Base-by-base conservation (phyloP, 768 basidiomycete species). In the Coprinopsis strossmayeri region DNA sequence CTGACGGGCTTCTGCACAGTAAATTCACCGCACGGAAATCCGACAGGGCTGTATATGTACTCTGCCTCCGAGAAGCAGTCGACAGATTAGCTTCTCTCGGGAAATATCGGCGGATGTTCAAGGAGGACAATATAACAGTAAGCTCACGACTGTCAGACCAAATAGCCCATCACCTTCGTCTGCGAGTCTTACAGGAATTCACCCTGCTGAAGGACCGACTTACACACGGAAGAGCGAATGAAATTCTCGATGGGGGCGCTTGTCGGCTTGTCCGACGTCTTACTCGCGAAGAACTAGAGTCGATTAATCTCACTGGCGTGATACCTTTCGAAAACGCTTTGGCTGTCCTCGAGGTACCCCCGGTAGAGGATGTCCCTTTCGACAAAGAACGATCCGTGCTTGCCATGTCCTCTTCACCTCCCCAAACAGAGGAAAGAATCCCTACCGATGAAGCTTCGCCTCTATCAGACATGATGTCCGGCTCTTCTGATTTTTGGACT, bases 101-200 rank as follows among this genome's bases (percentile, higher is more conserved):
- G 1, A 48, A 53, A 21, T 63, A 64, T 43, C 69, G 63, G 30
- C 64, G 66, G 30, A 27, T 66, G 13, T 55, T 64, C 1, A 55
- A 57, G 32, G 63, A 67, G 23, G 25, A 69, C 9, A 23, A 53
- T 1, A 46, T 73, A 2, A 74, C 75, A 51, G 61, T 74, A 12
- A 65, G 73, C 27, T 27, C 43, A 2, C 30, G 27, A 12, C 63
- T 87, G 15, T 61, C 64, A 7, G 66, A 73, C 21, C 82, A 90
- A 37, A 73, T 87, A 28, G 68, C 69, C 1, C 82, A 89, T 57
- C 69, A 82, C 20, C 68, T 91, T 9, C 86, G 87, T 38, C 62
- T 85, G 12, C 79, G 89, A 15, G 74, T 89, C 11, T 66, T 91
- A 1, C 87, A 91, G 60, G 90, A 91, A 57, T 64, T 91, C 4